These are phyloP conservation scores for Blastobotrys petasosporus DNA, from an alignment of 1,139 yeast genomes.

Conservation along the genomic window DNA sequence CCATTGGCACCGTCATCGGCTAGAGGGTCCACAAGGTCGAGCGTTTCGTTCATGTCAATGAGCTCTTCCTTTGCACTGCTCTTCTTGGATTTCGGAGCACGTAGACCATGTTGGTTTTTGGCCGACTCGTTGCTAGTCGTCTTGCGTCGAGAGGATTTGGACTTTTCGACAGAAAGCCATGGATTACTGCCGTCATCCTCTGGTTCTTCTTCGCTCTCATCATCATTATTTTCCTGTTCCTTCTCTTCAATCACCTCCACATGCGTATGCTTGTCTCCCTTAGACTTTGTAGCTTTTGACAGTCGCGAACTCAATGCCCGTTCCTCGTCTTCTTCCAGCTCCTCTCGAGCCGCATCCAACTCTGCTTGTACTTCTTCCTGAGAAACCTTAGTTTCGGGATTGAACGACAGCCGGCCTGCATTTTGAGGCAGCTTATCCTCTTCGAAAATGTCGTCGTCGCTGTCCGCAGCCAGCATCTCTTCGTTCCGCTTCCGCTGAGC, in stretches of 20 bases:
- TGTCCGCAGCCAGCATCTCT: slow-evolving; percentile 32
- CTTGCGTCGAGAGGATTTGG: slow-evolving; percentile 15
- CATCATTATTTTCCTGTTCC: slow-evolving; percentile 10
- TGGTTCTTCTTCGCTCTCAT: slow-evolving; percentile 13
- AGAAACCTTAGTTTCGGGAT: slow-evolving; percentile 57
- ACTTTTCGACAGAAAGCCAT: slow-evolving; percentile 50
- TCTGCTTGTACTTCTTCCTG: slow-evolving; percentile 39
- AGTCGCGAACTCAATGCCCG: slow-evolving; percentile 7
- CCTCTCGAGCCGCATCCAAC: slow-evolving; percentile 35
- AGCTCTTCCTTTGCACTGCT: slow-evolving; percentile 35
- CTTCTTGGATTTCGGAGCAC: slow-evolving; percentile 25
- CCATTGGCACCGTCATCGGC: slow-evolving; percentile 27
- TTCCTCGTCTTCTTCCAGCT: slow-evolving; percentile 44
- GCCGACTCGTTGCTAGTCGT: slow-evolving; percentile 34
- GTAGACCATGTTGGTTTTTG: slow-evolving; percentile 50
- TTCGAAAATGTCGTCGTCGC: slow-evolving; percentile 28
- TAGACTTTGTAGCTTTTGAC: slow-evolving; percentile 8
- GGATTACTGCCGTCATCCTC: slow-evolving; percentile 45
- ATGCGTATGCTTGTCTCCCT: slow-evolving; percentile 2
- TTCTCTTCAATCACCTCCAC: slow-evolving; percentile 9
- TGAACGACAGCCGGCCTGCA: slow-evolving; percentile 76
- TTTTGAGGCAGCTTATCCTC: slow-evolving; percentile 46
- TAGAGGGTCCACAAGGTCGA: slow-evolving; percentile 42
- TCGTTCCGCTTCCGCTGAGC: slow-evolving; percentile 43
- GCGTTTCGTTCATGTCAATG: slow-evolving; percentile 44